These are phyloP conservation scores for Fusarium sp. DNA, from an alignment of 2,329 filamentous ascomycete genomes.

Conservation along the genomic window DNA sequence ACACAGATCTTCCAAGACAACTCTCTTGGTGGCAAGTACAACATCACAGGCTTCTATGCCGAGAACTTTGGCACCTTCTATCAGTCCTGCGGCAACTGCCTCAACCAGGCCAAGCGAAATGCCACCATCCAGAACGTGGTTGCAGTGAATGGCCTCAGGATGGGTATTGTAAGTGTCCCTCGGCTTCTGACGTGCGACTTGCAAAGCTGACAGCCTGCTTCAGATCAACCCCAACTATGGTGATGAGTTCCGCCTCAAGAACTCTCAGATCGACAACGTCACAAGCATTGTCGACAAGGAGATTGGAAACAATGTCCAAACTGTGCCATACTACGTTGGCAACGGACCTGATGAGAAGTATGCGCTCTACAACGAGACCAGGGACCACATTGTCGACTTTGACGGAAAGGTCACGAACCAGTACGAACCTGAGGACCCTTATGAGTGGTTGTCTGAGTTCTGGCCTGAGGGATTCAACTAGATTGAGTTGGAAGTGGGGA, in stretches of 20 bases:
- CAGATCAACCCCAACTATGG: conserved; percentile 46
- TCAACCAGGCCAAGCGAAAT: conserved; percentile 42
- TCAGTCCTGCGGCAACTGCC: conserved; percentile 44
- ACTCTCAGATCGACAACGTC: conserved; percentile 40
- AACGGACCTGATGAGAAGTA: conserved; percentile 43
- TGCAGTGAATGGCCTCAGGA: conserved; percentile 34
- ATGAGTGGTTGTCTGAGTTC: conserved; percentile 65
- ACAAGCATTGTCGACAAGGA: conserved; percentile 42
- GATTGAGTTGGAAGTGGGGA: not conserved
- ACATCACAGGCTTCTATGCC: conserved; percentile 46
- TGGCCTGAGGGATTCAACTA: conserved; percentile 45
- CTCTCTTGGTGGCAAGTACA: conserved; percentile 45
- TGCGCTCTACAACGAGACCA: conserved; percentile 42
- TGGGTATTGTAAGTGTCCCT: conserved; percentile 38
- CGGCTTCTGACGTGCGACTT: rapidly evolving
- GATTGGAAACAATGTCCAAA: conserved; percentile 45
- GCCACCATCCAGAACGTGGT: conserved; percentile 45
- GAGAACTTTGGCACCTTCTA: conserved; percentile 44
- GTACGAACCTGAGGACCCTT: conserved; percentile 54
- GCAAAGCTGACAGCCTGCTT: not conserved
- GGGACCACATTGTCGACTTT: conserved; percentile 40
- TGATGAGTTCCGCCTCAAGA: conserved; percentile 44
- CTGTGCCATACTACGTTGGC: conserved; percentile 39
- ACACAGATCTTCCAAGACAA: conserved; percentile 45
- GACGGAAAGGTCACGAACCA: conserved; percentile 33